Evolutionary conservation across 345 rosid genomes (phyloP), one percentile per base, ranked within the genome.

Genomic region (Euphorbia tirucalli): DNA sequence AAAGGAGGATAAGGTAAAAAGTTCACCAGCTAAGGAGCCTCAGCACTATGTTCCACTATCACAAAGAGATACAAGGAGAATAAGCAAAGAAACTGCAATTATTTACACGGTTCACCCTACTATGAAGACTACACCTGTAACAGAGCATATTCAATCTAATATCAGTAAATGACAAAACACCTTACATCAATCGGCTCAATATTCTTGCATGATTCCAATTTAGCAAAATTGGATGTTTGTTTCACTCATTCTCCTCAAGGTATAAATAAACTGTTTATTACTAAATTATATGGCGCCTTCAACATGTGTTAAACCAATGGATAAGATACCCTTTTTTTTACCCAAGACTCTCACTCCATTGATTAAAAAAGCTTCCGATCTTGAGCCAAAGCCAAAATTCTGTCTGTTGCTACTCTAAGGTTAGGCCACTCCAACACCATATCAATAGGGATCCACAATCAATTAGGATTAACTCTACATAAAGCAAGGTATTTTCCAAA

Each of bases 1-100:
- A 66, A 15, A 30, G 25, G 30, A 61, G n/a, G 18, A 44, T 76
- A 41, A 64, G 44, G 35, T 19, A 63, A 75, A 7, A 55, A 19
- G 5, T 37, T 27, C 52, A 74, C 27, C 39, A 28, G 13, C 30
- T 55, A 52, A 46, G 39, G 8, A 24, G 37, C 15, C 19, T 3
- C 55, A 25, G n/a, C 1, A 24, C 50, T 3, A 11, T 52, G 57
- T 18, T 19, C 21, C 24, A n/a, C n/a, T n/a, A n/a, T n/a, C n/a
- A n/a, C n/a, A n/a, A n/a, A n/a, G n/a, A n/a, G n/a, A n/a, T n/a
- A n/a, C n/a, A n/a, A n/a, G n/a, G n/a, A n/a, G n/a, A n/a, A n/a
- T n/a, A n/a, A n/a, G n/a, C n/a, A n/a, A n/a, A n/a, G n/a, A n/a
- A n/a, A n/a, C n/a, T n/a, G n/a, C n/a, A n/a, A n/a, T n/a, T n/a